phyloP scores from a whole-genome alignment of 805 yeast species.

The Nakazawaea molendinolei region DNA sequence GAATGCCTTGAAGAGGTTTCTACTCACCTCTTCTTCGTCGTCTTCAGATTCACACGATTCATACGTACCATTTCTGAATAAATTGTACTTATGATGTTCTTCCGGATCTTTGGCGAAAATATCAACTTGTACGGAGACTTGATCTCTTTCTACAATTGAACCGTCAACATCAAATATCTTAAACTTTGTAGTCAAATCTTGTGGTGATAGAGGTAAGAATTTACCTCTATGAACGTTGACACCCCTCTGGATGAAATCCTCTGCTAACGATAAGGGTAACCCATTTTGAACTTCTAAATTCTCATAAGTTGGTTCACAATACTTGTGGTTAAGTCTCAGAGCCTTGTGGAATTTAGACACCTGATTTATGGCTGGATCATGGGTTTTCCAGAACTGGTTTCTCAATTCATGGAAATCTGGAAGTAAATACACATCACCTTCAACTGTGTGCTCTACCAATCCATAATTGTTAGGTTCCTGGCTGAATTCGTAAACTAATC shows the following conservation, averaged over 20 bases:
- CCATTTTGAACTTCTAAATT: conserved; percentile 36
- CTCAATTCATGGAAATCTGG: conserved; percentile 38
- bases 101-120: background rate
- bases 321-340: conserved; percentile 13
- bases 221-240: conserved; percentile 41
- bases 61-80: conserved; percentile 10
- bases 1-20: no score
- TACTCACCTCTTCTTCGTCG: background rate
- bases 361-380: conserved; percentile 19
- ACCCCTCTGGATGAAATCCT: conserved; percentile 41
- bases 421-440: conserved; percentile 36
- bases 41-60: conserved; percentile 4
- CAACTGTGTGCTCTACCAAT: conserved; percentile 42
- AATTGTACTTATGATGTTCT: background rate
- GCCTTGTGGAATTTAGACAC: conserved; percentile 16
- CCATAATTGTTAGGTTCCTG: conserved; percentile 81
- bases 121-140: background rate
- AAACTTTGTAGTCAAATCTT: conserved; percentile 36
- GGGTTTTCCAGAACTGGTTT: conserved; percentile 33
- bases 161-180: conserved; percentile 41
- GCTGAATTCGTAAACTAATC: conserved; percentile 73
- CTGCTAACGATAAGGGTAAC: conserved; percentile 38
- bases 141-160: conserved; percentile 17
- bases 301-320: conserved; percentile 32
- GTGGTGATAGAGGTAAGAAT: conserved; percentile 36